Conservation (phyloP, 140 eudicot species). For the Flaveria floridana region DNA sequence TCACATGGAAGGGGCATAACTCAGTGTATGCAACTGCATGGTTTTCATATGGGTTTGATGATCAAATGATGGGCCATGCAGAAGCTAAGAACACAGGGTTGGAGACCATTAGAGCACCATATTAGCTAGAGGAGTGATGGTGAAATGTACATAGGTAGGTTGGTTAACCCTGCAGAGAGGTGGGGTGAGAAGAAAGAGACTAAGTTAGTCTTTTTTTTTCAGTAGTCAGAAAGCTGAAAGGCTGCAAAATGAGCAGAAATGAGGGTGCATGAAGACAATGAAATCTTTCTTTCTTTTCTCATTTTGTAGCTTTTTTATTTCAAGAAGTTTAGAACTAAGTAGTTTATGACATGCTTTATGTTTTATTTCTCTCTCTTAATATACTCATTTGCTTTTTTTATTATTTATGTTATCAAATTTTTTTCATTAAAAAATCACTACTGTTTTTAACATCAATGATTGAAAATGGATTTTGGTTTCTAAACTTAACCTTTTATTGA, state of each 20-base stretch:
- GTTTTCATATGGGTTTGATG: slow-evolving; percentile 59
- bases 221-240: slow-evolving; percentile 33
- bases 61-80: slow-evolving; percentile 13
- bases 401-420: neutral
- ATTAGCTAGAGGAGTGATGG: slow-evolving; percentile 15
- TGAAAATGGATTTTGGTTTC: neutral
- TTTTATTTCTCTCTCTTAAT: neutral
- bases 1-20: slow-evolving; percentile 86
- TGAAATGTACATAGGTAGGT: slow-evolving; percentile 35
- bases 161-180: slow-evolving; percentile 21
- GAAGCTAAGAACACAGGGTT: slow-evolving; percentile 18
- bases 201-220: slow-evolving; percentile 25
- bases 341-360: slow-evolving; percentile 29
- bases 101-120: slow-evolving; percentile 26
- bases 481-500: neutral
- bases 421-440: neutral
- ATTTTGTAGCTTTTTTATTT: slow-evolving; percentile 17
- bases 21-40: slow-evolving; percentile 66
- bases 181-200: slow-evolving; percentile 35
- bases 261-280: slow-evolving; percentile 12
- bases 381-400: neutral
- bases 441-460: too few relatives aligned
- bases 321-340: slow-evolving; percentile 25
- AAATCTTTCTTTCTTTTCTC: slow-evolving; percentile 30
- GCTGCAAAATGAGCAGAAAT: slow-evolving; percentile 26